Evolutionary conservation across 2,329 filamentous ascomycete genomes (phyloP).

Genomic region (Gnomoniopsis sp.): DNA sequence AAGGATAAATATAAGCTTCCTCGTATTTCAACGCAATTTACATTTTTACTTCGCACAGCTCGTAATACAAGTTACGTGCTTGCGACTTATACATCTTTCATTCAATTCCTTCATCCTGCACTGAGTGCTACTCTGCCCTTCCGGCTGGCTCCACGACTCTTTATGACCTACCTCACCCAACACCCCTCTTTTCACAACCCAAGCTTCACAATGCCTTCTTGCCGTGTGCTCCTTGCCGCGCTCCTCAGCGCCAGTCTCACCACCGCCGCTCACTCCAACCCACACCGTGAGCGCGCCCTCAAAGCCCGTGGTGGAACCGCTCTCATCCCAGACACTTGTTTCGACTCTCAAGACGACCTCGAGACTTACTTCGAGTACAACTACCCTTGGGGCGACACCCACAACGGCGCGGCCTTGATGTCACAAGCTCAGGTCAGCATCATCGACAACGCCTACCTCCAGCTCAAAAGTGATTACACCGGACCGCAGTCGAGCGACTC

Average conservation of each 20-base stretch:
- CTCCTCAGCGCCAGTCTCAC: constrained; percentile 9
- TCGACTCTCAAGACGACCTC: constrained; percentile 31
- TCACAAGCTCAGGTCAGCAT: constrained; percentile 40
- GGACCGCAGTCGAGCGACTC: constrained; percentile 34
- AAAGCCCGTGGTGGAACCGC: constrained; percentile 26
- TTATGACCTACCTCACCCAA: too few species aligned
- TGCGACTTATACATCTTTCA: background rate
- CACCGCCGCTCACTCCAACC: constrained; percentile 2
- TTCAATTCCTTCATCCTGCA: too few species aligned
- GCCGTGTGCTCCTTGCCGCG: constrained; percentile 3
- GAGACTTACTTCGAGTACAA: constrained; percentile 43
- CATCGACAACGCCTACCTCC: constrained; percentile 34
- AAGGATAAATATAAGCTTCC: background rate
- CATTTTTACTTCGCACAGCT: too few species aligned
- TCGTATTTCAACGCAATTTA: background rate
- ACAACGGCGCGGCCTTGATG: constrained; percentile 55
- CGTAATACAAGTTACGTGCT: background rate
- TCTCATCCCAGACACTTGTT: constrained; percentile 33
- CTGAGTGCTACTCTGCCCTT: too few species aligned
- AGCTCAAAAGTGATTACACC: constrained; percentile 41
- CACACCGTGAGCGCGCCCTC: constrained; percentile 12
- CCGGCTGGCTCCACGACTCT: too few species aligned
- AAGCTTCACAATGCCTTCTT: constrained; percentile 7
- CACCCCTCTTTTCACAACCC: background rate
- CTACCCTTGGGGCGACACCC: constrained; percentile 52